Percentiles rank a stretch among this genome's conserved stretches.
Conservation (phyloP, 192 early-diverging fungal species). For the Paraglomus occultum region DNA sequence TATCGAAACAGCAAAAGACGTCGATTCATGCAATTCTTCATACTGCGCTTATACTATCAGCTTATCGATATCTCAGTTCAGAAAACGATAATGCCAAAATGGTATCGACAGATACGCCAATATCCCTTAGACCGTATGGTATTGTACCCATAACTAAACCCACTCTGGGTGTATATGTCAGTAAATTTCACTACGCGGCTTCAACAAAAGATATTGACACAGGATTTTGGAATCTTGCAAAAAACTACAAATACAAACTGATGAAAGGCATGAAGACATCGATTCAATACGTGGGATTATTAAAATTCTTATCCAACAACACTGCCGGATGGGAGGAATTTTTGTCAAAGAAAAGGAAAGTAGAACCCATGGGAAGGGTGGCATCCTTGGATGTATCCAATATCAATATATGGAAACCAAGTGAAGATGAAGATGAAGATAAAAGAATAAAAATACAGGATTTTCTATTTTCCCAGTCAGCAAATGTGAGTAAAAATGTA, state of each 20-base stretch:
- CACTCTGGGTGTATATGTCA: background rate
- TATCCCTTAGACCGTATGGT: background rate
- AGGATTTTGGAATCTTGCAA: conserved; percentile 6
- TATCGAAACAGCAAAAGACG: background rate
- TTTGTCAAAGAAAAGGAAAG: background rate
- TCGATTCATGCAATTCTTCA: conserved; percentile 2
- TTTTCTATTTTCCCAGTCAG: conserved; percentile 16
- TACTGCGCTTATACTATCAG: conserved; percentile 10
- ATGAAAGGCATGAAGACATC: too few relatives aligned
- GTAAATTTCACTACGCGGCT: background rate
- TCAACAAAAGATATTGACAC: background rate
- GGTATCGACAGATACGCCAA: background rate
- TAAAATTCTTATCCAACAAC: background rate
- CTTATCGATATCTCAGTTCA: background rate
- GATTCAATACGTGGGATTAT: background rate
- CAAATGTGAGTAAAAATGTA: too few relatives aligned
- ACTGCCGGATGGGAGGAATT: background rate
- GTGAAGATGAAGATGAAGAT: background rate
- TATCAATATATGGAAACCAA: background rate
- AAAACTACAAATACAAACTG: background rate
- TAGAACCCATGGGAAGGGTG: background rate
- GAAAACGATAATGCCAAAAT: background rate
- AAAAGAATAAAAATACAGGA: background rate
- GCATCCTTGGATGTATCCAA: background rate
- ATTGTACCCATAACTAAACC: background rate